phyloP scores from a whole-genome alignment of 768 basidiomycete genomes.

The Dacryopinax primogenitus region DNA sequence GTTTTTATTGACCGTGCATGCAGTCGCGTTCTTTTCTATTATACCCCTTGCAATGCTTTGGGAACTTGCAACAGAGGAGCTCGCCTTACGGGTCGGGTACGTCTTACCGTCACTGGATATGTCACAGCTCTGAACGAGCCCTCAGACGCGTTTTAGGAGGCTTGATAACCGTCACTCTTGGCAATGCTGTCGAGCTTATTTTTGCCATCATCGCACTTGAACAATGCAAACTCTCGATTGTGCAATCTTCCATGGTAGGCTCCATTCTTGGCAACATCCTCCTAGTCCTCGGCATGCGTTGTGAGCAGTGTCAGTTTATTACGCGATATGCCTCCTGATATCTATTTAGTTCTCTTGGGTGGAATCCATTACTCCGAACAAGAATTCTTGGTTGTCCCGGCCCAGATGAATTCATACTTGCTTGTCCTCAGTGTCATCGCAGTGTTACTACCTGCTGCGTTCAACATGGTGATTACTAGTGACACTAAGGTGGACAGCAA shows the following conservation, averaged over 20 bases:
- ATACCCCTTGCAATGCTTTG: constrained; percentile 74
- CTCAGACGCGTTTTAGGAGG: constrained; percentile 57
- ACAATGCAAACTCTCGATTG: constrained; percentile 70
- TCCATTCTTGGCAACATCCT: constrained; percentile 69
- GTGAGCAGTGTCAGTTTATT: background rate
- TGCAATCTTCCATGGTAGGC: constrained; percentile 79
- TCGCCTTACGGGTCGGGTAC: constrained; percentile 61
- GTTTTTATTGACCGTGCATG: constrained; percentile 7
- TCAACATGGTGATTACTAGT: constrained; percentile 44
- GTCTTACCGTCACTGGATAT: background rate
- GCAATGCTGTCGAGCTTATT: constrained; percentile 40
- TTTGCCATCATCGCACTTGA: constrained; percentile 66
- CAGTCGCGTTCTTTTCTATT: constrained; percentile 69
- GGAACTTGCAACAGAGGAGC: constrained; percentile 73
- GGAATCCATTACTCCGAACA: constrained; percentile 67
- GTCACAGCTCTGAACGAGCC: background rate
- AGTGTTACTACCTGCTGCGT: constrained; percentile 68
- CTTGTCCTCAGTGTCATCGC: constrained; percentile 69
- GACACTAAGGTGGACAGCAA: constrained; percentile 13
- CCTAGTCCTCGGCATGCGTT: constrained; percentile 79
- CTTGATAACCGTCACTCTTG: constrained; percentile 61
- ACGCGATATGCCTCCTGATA: background rate
- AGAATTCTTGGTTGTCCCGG: constrained; percentile 60
- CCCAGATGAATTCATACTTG: constrained; percentile 62
- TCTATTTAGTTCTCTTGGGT: constrained; percentile 48